Percentiles rank a stretch among this genome's conserved stretches.
phyloP scores from a whole-genome alignment of 805 yeast species.

The Cyberlindnera suaveolens region DNA sequence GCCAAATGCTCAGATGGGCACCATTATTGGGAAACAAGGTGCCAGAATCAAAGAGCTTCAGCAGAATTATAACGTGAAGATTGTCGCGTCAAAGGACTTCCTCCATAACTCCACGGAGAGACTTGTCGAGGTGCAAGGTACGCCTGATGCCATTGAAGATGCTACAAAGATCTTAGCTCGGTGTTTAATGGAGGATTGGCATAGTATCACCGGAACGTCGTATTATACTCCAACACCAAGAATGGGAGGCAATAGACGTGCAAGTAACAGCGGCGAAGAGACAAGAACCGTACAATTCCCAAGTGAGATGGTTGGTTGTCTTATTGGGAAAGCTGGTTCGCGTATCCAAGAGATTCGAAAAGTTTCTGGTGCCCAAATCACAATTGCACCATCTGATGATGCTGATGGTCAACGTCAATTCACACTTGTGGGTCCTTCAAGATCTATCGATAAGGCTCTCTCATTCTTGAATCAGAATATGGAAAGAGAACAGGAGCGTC shows the following conservation, averaged over 20 bases:
- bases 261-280: slow-evolving; percentile 1
- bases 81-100: slow-evolving; percentile 83
- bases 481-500: slow-evolving; percentile 52
- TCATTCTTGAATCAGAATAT: slow-evolving; percentile 49
- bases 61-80: slow-evolving; percentile 59
- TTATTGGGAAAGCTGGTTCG: slow-evolving; percentile 81
- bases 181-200: slow-evolving; percentile 70
- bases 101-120: slow-evolving; percentile 80
- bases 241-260: slow-evolving; percentile 2
- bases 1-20: slow-evolving; percentile 84
- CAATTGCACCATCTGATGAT: slow-evolving; percentile 64
- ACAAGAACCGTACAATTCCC: slow-evolving; percentile 55
- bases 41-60: slow-evolving; percentile 73
- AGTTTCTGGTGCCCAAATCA: slow-evolving; percentile 70
- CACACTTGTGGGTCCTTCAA: slow-evolving; percentile 54
- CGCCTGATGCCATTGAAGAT: slow-evolving; percentile 53
- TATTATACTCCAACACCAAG: slow-evolving; percentile 49
- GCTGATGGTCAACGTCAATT: slow-evolving; percentile 61
- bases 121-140: slow-evolving; percentile 81
- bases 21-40: slow-evolving; percentile 83
- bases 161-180: slow-evolving; percentile 56
- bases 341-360: slow-evolving; percentile 83
- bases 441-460: slow-evolving; percentile 51
- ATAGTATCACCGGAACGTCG: slow-evolving; percentile 55
- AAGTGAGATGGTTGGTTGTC: slow-evolving; percentile 80